Evolutionary conservation across 1,284 basidiomycete genomes (phyloP), one percentile per base, ranked within the genome.

Genomic region (Cerioporus squamosus): DNA sequence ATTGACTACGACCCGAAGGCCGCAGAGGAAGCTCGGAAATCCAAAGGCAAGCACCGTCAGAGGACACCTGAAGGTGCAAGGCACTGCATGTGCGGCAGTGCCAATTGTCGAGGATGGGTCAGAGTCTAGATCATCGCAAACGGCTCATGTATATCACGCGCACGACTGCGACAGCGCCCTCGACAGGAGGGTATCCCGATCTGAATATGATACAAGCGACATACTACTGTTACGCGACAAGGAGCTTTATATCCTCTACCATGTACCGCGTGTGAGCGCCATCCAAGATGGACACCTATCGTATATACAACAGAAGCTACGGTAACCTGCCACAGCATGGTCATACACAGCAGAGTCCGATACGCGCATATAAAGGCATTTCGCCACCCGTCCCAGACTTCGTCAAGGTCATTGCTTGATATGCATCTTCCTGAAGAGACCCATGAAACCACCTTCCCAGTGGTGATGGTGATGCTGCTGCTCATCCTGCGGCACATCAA

Each of bases 1-100:
- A 79, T 89, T 24, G 85, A 90, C 67, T 90, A 90, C 62, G 74
- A 84, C 61, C 86, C 88, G 1, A 59, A 67, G 24, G 66, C 64
- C 4, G 18, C 68, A 65, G 22, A 71, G 7, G 72, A 68, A 55
- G 46, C 62, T 3, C 59, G 58, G 33, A 66, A 70, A 31, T 61
- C 61, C 9, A 74, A 74, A 53, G 68, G 67, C 10, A 74, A 74
- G 52, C 68, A 67, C 4, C 70, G 66, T 36, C 23, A 39, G 36
- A 46, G 44, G 33, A 46, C 42, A 10, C 58, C 64, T 6, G 52
- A 53, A 2, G 67, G 67, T 8, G 60, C 61, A 15, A 59, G 53
- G 14, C 42, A 44, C 7, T 70, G 69, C 44, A 58, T 55, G 53
- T 71, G 69, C 24, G 66, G 64, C 20, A 46, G 67, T 20, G 60